Conservation (phyloP, 352 stramenopile genomes). For the Globisporangium middletonii region DNA sequence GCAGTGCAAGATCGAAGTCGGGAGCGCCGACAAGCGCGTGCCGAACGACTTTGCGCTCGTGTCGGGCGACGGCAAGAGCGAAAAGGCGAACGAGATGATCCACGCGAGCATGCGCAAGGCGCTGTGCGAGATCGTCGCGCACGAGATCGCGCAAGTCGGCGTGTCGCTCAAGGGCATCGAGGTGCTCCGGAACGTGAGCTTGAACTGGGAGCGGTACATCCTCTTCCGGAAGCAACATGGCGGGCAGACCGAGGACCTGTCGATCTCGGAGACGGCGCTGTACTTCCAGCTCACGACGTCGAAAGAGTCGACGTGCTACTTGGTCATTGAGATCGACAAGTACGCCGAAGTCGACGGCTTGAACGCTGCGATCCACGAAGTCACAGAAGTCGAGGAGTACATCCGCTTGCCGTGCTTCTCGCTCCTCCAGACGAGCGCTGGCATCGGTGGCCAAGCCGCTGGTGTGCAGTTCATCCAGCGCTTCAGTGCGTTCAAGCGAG, state of each 20-base stretch:
- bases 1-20: constrained; percentile 73
- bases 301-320: constrained; percentile 79
- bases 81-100: constrained; percentile 68
- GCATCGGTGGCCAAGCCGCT: constrained; percentile 45
- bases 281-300: constrained; percentile 82
- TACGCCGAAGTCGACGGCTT: constrained; percentile 66
- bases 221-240: constrained; percentile 78
- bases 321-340: constrained; percentile 85
- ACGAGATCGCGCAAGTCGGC: constrained; percentile 73
- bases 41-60: constrained; percentile 63
- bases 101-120: constrained; percentile 62
- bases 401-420: constrained; percentile 78
- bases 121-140: constrained; percentile 78
- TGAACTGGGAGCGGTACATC: constrained; percentile 85
- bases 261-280: constrained; percentile 75
- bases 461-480: constrained; percentile 84
- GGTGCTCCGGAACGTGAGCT: constrained; percentile 66
- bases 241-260: constrained; percentile 67
- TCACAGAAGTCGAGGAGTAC: constrained; percentile 50
- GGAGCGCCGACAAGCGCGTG: constrained; percentile 33
- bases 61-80: constrained; percentile 62
- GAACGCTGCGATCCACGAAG: constrained; percentile 44
- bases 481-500: constrained; percentile 75
- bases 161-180: constrained; percentile 75
- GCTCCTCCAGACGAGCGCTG: constrained; percentile 63